Base-by-base conservation (phyloP, 2,329 filamentous ascomycete species). In the Alternaria sp. region DNA sequence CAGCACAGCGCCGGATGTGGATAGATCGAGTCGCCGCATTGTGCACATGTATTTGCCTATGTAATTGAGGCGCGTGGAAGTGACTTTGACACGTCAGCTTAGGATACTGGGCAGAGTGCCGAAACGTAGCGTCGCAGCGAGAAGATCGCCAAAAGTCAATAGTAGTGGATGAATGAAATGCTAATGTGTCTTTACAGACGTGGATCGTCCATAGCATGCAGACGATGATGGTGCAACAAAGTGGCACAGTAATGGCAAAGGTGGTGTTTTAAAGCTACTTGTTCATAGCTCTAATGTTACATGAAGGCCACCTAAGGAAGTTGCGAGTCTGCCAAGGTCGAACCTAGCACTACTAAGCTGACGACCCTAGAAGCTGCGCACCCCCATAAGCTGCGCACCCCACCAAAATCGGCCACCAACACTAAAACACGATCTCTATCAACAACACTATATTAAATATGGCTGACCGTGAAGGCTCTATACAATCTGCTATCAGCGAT, bases 21-120 rank as follows among this genome's bases (percentile, higher is more conserved):
- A 63, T 69, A 68, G 62, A 39, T 69, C 58, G 54, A 64, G 62
- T 58, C 71, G 65, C 59, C 71, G 71, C 76, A 78, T 78, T 26
- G 26, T 61, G 64, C 39, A 37, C 34, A 50, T 39, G 44, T 34
- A 45, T 31, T 39, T 58, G 41, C 21, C 50, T 54, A 46, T 51
- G 37, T 37, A 36, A 41, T 14, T 45, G 21, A 49, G 45, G 51
- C 28, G 52, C 45, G 50, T 37, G n/a, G 56, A 39, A 56, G 51
- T 50, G 42, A 28, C 8, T 37, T 45, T 55, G 31, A 42, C 21
- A 34, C 48, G 48, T 63, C 63, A 65, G 63, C 59, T 56, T 44
- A 36, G 50, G 37, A 36, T 49, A 56, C 41, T 50, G 57, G 58
- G 61, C 55, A 60, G 62, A 51, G 55, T 51, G 58, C 54, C 55